A percentile compares a stretch with the other conserved stretches of the same genome.
Conservation (phyloP, 768 basidiomycete species). For the Sistotremastrum niveocremeum region DNA sequence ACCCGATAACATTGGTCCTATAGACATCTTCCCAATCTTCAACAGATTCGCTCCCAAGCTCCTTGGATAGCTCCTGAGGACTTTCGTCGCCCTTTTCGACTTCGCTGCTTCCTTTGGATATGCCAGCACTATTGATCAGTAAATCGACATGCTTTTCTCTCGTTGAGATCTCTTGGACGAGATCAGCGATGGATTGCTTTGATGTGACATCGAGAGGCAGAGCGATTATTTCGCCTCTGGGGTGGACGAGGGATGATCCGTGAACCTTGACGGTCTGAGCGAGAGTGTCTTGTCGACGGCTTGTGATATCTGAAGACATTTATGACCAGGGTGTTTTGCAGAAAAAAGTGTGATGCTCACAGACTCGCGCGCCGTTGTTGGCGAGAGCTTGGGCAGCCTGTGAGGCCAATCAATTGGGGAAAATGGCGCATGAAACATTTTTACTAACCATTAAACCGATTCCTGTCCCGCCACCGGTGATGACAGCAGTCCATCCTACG, state of each 20-base stretch:
- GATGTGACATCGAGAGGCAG: constrained; percentile 2
- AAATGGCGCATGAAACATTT: too few species aligned
- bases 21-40: constrained; percentile 20
- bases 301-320: constrained; percentile 13
- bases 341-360: background rate
- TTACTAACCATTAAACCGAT: too few species aligned
- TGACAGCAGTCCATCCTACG: too few species aligned
- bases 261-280: constrained; percentile 7
- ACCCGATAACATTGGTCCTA: constrained; percentile 21
- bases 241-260: constrained; percentile 15
- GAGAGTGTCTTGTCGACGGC: constrained; percentile 3
- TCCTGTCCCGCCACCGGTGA: too few species aligned
- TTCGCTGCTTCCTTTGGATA: constrained; percentile 10
- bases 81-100: constrained; percentile 18
- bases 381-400: background rate
- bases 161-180: constrained; percentile 9
- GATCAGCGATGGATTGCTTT: background rate
- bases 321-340: background rate
- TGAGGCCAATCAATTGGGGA: background rate
- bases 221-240: constrained; percentile 18
- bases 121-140: constrained; percentile 22
- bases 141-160: constrained; percentile 19
- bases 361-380: background rate
- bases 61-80: constrained; percentile 13
- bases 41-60: constrained; percentile 15